Evolutionary conservation across 2,329 filamentous ascomycete genomes (phyloP), one percentile per base, ranked within the genome.

Genomic region (Mariannaea elegans): DNA sequence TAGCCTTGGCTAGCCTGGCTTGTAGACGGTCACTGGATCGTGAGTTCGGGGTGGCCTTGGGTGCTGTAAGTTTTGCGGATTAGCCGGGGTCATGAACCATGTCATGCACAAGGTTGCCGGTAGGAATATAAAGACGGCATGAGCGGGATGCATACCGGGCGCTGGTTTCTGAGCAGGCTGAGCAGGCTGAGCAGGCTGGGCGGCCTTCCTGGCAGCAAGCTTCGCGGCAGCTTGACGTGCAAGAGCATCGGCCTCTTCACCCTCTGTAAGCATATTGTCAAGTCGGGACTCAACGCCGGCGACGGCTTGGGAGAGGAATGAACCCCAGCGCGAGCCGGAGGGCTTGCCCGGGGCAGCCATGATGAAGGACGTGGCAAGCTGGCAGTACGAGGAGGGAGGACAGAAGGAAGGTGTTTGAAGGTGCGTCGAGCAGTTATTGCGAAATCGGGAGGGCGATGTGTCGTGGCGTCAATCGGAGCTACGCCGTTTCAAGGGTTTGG

Each of bases 261-360:
- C 88, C 66, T 97, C 94, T 53, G 93, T 88, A 61, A 99, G 84
- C 59, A 99, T 97, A 48, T 87, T 94, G 76, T 99, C 95, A 60
- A 99, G 85, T 41, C 92, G 89, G 60, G 94, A 96, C 79, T 99
- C 95, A 58, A 99, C 91, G 61, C 94, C 94, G 54, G 94, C 93
- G 61, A 98, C 93, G 64, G 94, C 94, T 77, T 94, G 92, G 65
- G 93, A 91, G 61, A 97, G 84, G 73, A 97, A 90, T 29, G 87
- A 44, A 27, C 41, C 41, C 41, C 41, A 44, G 21, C 41, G 41
- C 23, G 85, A 85, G 62, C 61, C 66, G 59, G 84, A 80, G 66
- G 64, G 58, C 70, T 86, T 85, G 63, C 77, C 77, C 31, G 81
- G 77, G 63, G 79, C 76, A 64, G 82, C 77, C 82, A 85, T 86